phyloP scores from a whole-genome alignment of 1,284 basidiomycete genomes.

The Porogramme epimiltina region DNA sequence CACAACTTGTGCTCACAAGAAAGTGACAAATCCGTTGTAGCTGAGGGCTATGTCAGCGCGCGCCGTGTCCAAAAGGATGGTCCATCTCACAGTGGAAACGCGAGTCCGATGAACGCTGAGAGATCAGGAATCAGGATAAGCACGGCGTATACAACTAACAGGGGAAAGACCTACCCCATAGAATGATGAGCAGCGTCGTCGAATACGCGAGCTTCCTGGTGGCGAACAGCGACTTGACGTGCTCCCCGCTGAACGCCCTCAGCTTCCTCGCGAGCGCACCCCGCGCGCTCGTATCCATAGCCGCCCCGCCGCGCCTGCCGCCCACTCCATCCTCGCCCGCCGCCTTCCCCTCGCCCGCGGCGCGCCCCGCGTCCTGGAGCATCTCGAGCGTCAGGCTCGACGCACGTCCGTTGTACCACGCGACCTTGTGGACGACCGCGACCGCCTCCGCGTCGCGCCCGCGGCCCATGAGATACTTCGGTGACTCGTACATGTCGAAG shows the following conservation, averaged over 20 bases:
- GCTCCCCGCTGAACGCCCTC: conserved; percentile 43
- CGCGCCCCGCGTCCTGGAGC: conserved; percentile 37
- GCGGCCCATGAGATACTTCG: conserved; percentile 74
- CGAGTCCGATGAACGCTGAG: conserved; percentile 71
- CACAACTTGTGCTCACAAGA: conserved; percentile 44
- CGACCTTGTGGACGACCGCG: conserved; percentile 67
- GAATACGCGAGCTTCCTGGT: conserved; percentile 64
- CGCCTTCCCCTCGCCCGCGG: conserved; percentile 13
- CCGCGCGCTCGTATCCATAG: conserved; percentile 32
- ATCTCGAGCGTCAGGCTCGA: conserved; percentile 51
- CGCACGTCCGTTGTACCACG: conserved; percentile 63
- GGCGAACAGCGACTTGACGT: conserved; percentile 62
- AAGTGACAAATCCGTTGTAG: conserved; percentile 63
- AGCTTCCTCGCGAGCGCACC: conserved; percentile 45
- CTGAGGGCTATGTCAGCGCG: conserved; percentile 22
- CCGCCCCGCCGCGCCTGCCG: conserved; percentile 20
- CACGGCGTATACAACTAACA: not conserved
- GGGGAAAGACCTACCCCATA: conserved; percentile 40
- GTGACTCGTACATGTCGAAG: conserved; percentile 76
- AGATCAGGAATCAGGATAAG: not conserved
- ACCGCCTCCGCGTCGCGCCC: conserved; percentile 75
- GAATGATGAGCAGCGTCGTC: conserved; percentile 56
- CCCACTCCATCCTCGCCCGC: conserved; percentile 15
- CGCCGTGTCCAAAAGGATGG: accelerated
- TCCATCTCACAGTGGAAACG: conserved; percentile 52